Conservation (phyloP, 441 rosid genomes). For the Rhodomyrtus psidioides region DNA sequence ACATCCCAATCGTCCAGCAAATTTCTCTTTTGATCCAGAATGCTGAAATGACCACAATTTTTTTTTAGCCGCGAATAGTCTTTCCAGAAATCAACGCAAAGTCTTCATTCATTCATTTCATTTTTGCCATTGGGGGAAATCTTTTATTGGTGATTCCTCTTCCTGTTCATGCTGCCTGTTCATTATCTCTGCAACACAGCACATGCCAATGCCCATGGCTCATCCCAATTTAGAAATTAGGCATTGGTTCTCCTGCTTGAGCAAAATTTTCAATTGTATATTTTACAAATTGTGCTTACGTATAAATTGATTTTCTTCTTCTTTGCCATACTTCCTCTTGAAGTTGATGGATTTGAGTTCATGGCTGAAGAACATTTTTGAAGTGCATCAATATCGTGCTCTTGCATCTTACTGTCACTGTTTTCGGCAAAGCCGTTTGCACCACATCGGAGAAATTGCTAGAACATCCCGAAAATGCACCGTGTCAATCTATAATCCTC, state of each 20-base stretch:
- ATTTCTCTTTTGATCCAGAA: not conserved
- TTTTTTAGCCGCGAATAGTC: not conserved
- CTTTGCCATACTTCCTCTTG: not conserved
- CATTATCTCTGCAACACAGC: not conserved
- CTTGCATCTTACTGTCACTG: not conserved
- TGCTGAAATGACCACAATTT: not conserved
- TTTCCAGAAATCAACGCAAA: not conserved
- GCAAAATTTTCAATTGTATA: not conserved
- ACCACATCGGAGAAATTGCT: not conserved
- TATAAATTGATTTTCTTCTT: not conserved
- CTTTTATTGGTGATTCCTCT: not conserved
- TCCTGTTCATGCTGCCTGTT: not conserved
- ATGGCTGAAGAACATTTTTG: not conserved
- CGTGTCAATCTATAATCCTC: not conserved
- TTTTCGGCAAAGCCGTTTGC: accelerated
- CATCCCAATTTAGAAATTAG: not conserved
- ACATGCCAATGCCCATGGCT: not conserved
- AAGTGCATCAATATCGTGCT: not conserved
- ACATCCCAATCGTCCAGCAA: not conserved
- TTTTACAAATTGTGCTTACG: not conserved
- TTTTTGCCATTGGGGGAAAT: not conserved
- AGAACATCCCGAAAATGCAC: not conserved
- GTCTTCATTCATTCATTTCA: not conserved
- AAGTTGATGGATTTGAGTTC: not conserved
- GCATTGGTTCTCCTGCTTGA: not conserved